A percentile compares a stretch with the other conserved stretches of the same genome.
phyloP scores from a whole-genome alignment of 805 yeast genomes.

The Saccharomycopsis sp. region DNA sequence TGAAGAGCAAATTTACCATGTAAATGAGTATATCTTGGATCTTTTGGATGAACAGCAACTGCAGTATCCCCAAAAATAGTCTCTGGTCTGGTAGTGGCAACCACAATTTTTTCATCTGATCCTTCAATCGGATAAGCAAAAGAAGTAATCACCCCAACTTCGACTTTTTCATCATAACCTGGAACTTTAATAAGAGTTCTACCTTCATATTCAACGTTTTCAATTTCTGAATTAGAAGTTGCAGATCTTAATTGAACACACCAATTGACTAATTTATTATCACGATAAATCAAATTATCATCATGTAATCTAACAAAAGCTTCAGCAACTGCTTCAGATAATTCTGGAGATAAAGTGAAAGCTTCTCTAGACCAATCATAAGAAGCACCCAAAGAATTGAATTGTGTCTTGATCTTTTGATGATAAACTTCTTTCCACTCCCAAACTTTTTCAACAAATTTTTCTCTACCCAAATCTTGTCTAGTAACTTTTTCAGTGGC shows the following conservation, averaged over 20 bases:
- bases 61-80: conserved; percentile 97
- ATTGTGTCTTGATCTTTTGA: conserved; percentile 70
- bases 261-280: conserved; percentile 91
- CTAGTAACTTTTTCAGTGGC: conserved; percentile 79
- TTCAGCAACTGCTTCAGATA: conserved; percentile 74
- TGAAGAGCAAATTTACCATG: conserved; percentile 90
- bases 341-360: conserved; percentile 76
- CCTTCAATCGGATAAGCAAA: conserved; percentile 84
- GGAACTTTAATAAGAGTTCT: conserved; percentile 78
- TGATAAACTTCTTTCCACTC: conserved; percentile 98
- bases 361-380: conserved; percentile 95
- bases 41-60: conserved; percentile 96
- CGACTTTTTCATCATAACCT: conserved; percentile 80
- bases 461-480: conserved; percentile 92
- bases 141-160: conserved; percentile 95
- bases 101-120: conserved; percentile 68
- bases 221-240: conserved; percentile 91
- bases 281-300: conserved; percentile 93
- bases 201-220: conserved; percentile 79
- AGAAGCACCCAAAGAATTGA: conserved; percentile 86
- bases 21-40: conserved; percentile 81
- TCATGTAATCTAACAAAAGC: conserved; percentile 88
- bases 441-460: conserved; percentile 83
- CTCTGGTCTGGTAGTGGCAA: conserved; percentile 99
- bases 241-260: conserved; percentile 92